Percentiles rank a stretch among this genome's conserved stretches.
Conservation (phyloP, 352 stramenopile genomes). For the Pythium periplocum region DNA sequence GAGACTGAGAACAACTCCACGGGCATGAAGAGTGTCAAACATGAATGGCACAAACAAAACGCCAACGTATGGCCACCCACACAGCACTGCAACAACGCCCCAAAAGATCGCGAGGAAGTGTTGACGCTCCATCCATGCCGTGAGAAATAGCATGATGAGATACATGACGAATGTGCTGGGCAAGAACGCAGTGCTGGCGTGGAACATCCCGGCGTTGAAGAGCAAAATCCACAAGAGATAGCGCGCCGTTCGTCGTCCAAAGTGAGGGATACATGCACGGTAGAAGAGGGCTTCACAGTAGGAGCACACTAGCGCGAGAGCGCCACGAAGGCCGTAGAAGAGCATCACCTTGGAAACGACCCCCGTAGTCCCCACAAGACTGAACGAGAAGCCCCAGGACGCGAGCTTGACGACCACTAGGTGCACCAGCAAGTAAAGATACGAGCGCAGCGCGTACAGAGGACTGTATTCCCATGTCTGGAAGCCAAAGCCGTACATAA, state of each 20-base stretch:
- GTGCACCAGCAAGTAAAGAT: conserved; percentile 88
- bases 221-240: conserved; percentile 78
- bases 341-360: conserved; percentile 66
- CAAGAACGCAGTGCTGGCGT: conserved; percentile 89
- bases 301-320: conserved; percentile 68
- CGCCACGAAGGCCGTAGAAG: conserved; percentile 88
- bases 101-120: conserved; percentile 78
- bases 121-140: conserved; percentile 71
- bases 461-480: conserved; percentile 92
- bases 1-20: conserved; percentile 48
- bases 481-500: conserved; percentile 90
- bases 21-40: conserved; percentile 64
- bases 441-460: conserved; percentile 94
- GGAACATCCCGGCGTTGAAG: conserved; percentile 90
- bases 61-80: conserved; percentile 96
- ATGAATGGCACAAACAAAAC: conserved; percentile 95
- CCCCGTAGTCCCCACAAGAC: conserved; percentile 10
- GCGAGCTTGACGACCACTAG: conserved; percentile 41
- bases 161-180: conserved; percentile 91
- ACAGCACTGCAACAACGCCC: conserved; percentile 89
- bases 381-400: conserved; percentile 32
- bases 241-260: conserved; percentile 54
- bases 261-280: conserved; percentile 46
- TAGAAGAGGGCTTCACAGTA: conserved; percentile 88
- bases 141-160: conserved; percentile 71